phyloP scores from a whole-genome alignment of 1,284 basidiomycete species.

The Ustilago xerochloae region DNA sequence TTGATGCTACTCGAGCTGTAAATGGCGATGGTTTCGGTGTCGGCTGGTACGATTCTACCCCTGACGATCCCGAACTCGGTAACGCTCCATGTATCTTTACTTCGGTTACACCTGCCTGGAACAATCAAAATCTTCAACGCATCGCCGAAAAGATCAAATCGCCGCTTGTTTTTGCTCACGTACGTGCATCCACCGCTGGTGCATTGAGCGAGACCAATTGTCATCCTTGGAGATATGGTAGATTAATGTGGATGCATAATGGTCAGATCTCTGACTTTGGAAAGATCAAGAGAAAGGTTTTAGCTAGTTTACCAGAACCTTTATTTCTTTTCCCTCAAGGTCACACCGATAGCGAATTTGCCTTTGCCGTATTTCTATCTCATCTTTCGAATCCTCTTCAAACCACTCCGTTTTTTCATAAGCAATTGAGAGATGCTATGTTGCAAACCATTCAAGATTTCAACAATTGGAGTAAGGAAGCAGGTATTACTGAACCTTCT shows the following conservation, averaged over 20 bases:
- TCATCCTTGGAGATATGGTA: conserved; percentile 63
- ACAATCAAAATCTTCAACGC: conserved; percentile 63
- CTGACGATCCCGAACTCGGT: conserved; percentile 49
- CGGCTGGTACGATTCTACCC: conserved; percentile 73
- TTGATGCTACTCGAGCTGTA: conserved; percentile 69
- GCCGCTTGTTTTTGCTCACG: conserved; percentile 64
- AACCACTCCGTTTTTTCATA: conserved; percentile 42
- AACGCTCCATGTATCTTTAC: conserved; percentile 88
- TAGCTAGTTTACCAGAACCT: conserved; percentile 53
- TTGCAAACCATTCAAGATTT: conserved; percentile 59
- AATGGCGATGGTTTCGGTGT: conserved; percentile 94
- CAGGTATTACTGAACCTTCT: conserved; percentile 74
- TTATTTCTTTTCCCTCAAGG: conserved; percentile 63
- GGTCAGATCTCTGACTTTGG: conserved; percentile 61
- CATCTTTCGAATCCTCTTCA: conserved; percentile 50
- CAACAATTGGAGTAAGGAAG: conserved; percentile 56
- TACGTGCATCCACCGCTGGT: conserved; percentile 59
- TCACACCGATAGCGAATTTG: conserved; percentile 62
- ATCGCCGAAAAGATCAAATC: conserved; percentile 65
- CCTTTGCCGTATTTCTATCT: conserved; percentile 62
- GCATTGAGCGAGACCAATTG: conserved; percentile 65
- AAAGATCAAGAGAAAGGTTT: conserved; percentile 58
- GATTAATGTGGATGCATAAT: conserved; percentile 67
- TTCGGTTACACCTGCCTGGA: conserved; percentile 78
- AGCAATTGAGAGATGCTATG: conserved; percentile 56